Base-by-base conservation (phyloP, 1,284 basidiomycete species). In the Tilletiopsis washingtonensis region DNA sequence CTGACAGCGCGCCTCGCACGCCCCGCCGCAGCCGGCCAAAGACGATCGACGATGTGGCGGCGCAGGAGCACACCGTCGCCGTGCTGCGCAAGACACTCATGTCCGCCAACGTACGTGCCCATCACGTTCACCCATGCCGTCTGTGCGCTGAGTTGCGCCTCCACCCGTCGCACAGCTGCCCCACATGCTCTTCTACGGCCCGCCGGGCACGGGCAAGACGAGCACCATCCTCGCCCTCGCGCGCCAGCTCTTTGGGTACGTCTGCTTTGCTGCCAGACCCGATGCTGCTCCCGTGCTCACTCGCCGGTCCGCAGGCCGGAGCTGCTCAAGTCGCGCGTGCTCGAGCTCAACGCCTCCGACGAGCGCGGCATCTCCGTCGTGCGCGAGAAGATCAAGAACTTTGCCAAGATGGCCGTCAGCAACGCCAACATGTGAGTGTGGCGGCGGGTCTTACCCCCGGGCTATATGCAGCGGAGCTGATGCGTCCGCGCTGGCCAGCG, bases 121-220 rank as follows among this genome's bases (percentile, higher is more conserved):
- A n/a, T 17, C n/a, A n/a, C n/a, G n/a, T n/a, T n/a, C n/a, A n/a
- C n/a, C n/a, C 25, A 6, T 4, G 12, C 4, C 24, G 42, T 3
- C 34, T 32, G 26, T 44, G 17, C 26, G 5, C 6, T n/a, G n/a
- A n/a, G n/a, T n/a, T n/a, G n/a, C n/a, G n/a, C n/a, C 26, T 19
- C 5, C 20, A 19, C 20, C 17, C 32, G 24, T n/a, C 11, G 12
- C 4, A 9, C 72, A 98, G 93, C 80, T 99, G 41, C 93, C 94
- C 1, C 94, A 99, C 72, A 98, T 98, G 93, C 79, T 99, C 45
- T 98, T 99, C 78, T 99, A 99, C 64, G 94, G 94, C 0, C 94
- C 94, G 17, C 94, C 94, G 7, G 94, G 94, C 25, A 98, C 94
- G 5, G 94, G 94, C 43, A 99, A 99, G 76, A 99, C 94, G 14